A percentile compares a stretch with the other conserved stretches of the same genome.
Conservation (phyloP, 1,284 basidiomycete genomes). For the Naganishia sp. region DNA sequence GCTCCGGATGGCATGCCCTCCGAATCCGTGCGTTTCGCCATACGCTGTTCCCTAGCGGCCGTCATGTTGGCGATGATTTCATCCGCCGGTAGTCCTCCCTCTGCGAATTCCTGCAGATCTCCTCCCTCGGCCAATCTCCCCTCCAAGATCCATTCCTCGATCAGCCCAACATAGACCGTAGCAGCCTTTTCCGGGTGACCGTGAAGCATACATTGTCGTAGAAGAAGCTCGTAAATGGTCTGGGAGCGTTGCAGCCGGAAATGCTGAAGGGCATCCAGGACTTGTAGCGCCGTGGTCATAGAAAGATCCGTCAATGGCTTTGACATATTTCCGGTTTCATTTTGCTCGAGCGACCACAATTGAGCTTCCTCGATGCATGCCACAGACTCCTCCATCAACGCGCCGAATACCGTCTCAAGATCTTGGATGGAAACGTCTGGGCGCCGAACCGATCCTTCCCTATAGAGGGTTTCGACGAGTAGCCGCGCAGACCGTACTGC, state of each 20-base stretch:
- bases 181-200: slow-evolving; percentile 47
- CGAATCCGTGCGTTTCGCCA: not conserved
- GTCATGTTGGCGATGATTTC: slow-evolving; percentile 11
- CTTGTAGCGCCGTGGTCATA: slow-evolving; percentile 33
- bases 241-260: slow-evolving; percentile 41
- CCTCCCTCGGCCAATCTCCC: slow-evolving; percentile 50
- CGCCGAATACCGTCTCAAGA: slow-evolving; percentile 15
- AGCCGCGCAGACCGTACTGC: not conserved
- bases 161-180: slow-evolving; percentile 49
- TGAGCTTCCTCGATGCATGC: not conserved
- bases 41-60: not conserved
- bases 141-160: slow-evolving; percentile 55
- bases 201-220: slow-evolving; percentile 40
- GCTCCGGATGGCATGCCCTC: not conserved
- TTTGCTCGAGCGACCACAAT: not conserved
- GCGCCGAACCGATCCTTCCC: not conserved
- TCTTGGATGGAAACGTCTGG: slow-evolving; percentile 16
- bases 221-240: slow-evolving; percentile 41
- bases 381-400: slow-evolving; percentile 21
- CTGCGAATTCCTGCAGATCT: slow-evolving; percentile 37
- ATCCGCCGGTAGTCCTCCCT: slow-evolving; percentile 38
- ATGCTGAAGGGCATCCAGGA: slow-evolving; percentile 41
- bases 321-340: not conserved
- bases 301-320: not conserved
- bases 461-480: slow-evolving; percentile 1